Conservation (phyloP, 2,329 filamentous ascomycete species). For the Ophiostoma sp. region DNA sequence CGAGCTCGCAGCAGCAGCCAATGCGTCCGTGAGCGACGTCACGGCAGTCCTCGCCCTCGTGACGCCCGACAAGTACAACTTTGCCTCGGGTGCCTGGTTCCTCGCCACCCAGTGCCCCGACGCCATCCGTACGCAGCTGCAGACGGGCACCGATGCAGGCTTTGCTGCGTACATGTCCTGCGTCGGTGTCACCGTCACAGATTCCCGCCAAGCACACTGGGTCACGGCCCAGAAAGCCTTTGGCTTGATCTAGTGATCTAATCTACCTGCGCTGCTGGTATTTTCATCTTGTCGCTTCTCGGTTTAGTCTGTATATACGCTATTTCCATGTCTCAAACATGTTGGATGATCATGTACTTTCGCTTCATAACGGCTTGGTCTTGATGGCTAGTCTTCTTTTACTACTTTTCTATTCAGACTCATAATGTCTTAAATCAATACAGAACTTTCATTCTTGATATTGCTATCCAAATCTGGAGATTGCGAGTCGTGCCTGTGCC, state of each 20-base stretch:
- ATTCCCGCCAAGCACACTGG: constrained; percentile 39
- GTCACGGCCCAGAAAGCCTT: constrained; percentile 45
- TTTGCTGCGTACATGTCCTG: constrained; percentile 46
- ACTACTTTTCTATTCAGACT: too few relatives aligned
- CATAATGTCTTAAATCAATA: too few relatives aligned
- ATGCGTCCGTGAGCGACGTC: constrained; percentile 33
- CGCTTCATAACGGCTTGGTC: too few relatives aligned
- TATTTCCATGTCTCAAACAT: too few relatives aligned
- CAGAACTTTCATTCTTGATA: background rate
- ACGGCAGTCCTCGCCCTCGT: constrained; percentile 43
- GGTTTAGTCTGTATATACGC: too few relatives aligned
- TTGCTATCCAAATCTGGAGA: background rate
- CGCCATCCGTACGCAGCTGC: constrained; percentile 34
- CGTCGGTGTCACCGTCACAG: constrained; percentile 36
- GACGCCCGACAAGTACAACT: constrained; percentile 47
- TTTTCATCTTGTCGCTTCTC: background rate
- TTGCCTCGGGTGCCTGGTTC: constrained; percentile 50
- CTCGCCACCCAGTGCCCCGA: constrained; percentile 40
- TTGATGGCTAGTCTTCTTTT: too few relatives aligned
- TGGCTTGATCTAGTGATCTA: constrained; percentile 24
- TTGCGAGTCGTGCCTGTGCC: background rate
- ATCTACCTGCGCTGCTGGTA: background rate
- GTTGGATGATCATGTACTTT: too few relatives aligned
- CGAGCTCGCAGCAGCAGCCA: constrained; percentile 33
- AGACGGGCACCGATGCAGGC: constrained; percentile 37